Base-by-base conservation (phyloP, 345 rosid species). In the Hypericum perforatum region DNA sequence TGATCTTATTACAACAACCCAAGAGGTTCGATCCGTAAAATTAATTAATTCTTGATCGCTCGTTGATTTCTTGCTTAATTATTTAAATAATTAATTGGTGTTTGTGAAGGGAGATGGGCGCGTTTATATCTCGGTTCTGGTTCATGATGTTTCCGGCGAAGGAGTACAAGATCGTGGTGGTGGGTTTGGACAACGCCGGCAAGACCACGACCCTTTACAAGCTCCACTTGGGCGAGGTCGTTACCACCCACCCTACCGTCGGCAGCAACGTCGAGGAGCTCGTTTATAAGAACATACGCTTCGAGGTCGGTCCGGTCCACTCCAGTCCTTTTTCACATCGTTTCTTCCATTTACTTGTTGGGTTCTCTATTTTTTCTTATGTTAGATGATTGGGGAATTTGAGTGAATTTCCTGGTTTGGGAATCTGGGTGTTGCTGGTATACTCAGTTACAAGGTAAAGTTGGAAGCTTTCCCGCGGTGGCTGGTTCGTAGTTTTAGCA, bases 191-290 rank as follows among this genome's bases (percentile, higher is more conserved):
- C 68, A 85, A 88, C 74, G 97, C 98, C 0, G 95, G 98, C 39
- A 88, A 92, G 78, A 92, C 95, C 37, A 92, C 97, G 14, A 88
- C 97, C 56, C 95, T 92, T 76, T 92, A 89, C 68, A 88, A 89
- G 59, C 75, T 92, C 64, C 97, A 88, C 29, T 65, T 92, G 12
- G 98, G 97, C 5, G 98, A 92, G 70, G 98, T 92, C 9, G 97
- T 92, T 8, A 85, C 97, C 11, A 92, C 98, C 44, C 95, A 92
- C 68, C 94, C 98, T 43, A 85, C 98, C 0, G 94, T 92, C 11
- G 97, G 95, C 0, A 92, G 97, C 62, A 92, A 92, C 41, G 98
- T 92, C 9, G 98, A 92, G 55, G 98, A 88, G 78, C 89, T 92
- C 45, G 91, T 88, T 41, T 92, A 92, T 72, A 88, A 88, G 75